Evolutionary conservation across 2,329 filamentous ascomycete genomes (phyloP).

Genomic region (Aspergillus brasiliensis): DNA sequence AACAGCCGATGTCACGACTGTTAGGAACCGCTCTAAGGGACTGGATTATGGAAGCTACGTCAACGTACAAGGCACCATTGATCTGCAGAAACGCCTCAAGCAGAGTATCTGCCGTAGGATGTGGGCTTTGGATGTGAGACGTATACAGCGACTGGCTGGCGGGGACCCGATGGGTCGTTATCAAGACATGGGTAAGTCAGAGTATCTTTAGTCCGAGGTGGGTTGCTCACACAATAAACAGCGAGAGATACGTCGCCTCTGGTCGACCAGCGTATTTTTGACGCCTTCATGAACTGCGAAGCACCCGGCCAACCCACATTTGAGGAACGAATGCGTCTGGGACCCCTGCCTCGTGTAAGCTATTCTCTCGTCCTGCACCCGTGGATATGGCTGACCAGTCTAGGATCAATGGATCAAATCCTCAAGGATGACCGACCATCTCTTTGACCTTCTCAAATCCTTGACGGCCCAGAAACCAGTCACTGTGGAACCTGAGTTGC

Average conservation of each 20-base stretch:
- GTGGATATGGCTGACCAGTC: constrained; percentile 21
- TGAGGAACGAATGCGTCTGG: constrained; percentile 42
- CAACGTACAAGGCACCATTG: constrained; percentile 47
- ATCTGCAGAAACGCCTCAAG: constrained; percentile 41
- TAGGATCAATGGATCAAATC: constrained; percentile 42
- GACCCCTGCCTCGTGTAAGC: constrained; percentile 42
- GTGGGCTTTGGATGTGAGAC: constrained; percentile 46
- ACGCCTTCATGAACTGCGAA: constrained; percentile 47
- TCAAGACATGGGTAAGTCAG: constrained; percentile 40
- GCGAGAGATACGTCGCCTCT: constrained; percentile 32
- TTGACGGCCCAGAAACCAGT: constrained; percentile 36
- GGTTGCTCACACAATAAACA: constrained; percentile 15
- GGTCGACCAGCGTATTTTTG: constrained; percentile 40
- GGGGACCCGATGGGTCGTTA: constrained; percentile 39
- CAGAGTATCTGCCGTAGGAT: constrained; percentile 46
- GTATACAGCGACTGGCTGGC: constrained; percentile 43
- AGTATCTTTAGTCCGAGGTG: not conserved
- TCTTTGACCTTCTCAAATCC: constrained; percentile 38
- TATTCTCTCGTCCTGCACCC: not conserved
- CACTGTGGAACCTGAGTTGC: constrained; percentile 29
- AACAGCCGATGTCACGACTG: constrained; percentile 40
- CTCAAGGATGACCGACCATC: constrained; percentile 35
- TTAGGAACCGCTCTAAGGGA: constrained; percentile 40
- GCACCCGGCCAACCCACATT: constrained; percentile 34
- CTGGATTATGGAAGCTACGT: constrained; percentile 47